Conservation (phyloP, 148 eudicot species). For the Rhododendron mucronatum region DNA sequence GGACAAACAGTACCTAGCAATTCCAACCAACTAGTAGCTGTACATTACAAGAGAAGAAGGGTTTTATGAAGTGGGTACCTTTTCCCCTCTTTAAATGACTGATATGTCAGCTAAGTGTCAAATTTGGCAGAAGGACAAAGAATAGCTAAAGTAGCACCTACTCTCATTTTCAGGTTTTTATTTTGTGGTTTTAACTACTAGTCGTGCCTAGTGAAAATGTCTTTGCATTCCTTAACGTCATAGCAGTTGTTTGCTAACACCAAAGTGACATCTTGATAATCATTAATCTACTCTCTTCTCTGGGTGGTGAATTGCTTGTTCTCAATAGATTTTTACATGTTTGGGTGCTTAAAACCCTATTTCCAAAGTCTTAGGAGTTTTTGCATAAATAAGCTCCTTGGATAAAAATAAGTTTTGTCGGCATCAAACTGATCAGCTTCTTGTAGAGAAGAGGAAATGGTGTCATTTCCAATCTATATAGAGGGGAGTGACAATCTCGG, state of each 20-base stretch:
- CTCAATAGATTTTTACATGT: neutral
- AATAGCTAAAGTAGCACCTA: neutral
- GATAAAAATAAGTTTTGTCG: neutral
- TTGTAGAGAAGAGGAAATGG: neutral
- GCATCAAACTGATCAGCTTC: neutral
- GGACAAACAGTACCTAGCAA: slow-evolving; percentile 55
- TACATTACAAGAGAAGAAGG: slow-evolving; percentile 7
- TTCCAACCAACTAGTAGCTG: slow-evolving; percentile 25
- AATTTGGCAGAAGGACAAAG: neutral
- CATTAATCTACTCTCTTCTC: neutral
- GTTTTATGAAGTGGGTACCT: neutral
- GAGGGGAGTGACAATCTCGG: neutral
- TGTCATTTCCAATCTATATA: neutral
- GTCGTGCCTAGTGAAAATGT: neutral
- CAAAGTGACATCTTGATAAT: neutral
- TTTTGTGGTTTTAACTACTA: neutral
- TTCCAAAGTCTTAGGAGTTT: neutral
- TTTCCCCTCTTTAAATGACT: neutral
- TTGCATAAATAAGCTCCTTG: neutral
- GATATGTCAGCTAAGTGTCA: neutral
- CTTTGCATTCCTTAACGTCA: neutral
- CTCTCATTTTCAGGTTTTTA: neutral
- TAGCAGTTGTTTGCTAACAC: neutral
- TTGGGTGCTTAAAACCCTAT: neutral
- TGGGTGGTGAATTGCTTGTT: neutral